Base-by-base conservation (phyloP, 495 filamentous ascomycete species). In the Penicillium fimorum region DNA sequence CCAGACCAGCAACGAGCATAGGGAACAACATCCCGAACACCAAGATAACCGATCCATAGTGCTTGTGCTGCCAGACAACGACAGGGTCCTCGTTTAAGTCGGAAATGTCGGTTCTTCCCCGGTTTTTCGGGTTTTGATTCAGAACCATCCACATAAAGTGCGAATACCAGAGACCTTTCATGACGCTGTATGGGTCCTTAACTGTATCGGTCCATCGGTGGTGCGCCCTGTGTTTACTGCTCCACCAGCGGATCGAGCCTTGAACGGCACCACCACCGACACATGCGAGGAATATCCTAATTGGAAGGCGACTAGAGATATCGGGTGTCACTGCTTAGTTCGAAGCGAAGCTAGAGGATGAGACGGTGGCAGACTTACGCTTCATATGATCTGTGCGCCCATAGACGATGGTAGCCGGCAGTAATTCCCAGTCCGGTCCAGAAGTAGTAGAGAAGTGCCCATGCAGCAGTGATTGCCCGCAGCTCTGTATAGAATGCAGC, bases 191-290 rank as follows among this genome's bases (percentile, higher is more conserved):
- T 20, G 92, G 92, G 61, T 97, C 92, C 76, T 96, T 96, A 50
- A 90, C 87, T 63, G 92, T 96, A 66, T 96, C 92, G 75, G 92
- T 96, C 72, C 93, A 96, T 64, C 92, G 85, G 76, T 97, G 92
- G 71, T 96, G 92, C 58, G 92, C 89, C 48, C 92, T 85, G 75
- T 96, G 92, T 63, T 90, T 89, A 58, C 87, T 83, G 33, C 87
- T 86, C 92, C 92, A 97, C 92, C 92, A 97, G 58, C 92, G 78
- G 63, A 96, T 89, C 12, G 89, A 93, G 52, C 92, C 92, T 66
- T 96, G 87, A 24, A 96, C 91, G 47, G 91, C 90, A 70, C 92
- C 92, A 68, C 87, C 90, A 53, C 92, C 92, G 62, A 86, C 85
- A 57, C 84, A 85, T 49, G 92, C 92, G 53, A 96, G 82, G 77